Evolutionary conservation across 768 basidiomycete species (phyloP), one percentile per base, ranked within the genome.

Genomic region (Chalciporus chontae): DNA sequence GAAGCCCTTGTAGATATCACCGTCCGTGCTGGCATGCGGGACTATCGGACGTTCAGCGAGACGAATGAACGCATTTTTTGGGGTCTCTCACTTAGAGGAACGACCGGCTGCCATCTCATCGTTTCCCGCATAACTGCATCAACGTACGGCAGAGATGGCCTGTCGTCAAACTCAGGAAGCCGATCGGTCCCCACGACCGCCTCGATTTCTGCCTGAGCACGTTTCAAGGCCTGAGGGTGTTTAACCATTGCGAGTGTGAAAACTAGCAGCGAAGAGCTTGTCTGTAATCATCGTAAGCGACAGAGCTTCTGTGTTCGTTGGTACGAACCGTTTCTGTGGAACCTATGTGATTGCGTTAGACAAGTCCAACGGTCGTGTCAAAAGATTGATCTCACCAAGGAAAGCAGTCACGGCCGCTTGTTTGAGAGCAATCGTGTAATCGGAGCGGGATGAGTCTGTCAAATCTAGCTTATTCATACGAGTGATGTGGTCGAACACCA

Each of bases 1-100:
- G 50, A 75, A 77, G 13, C 73, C 70, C 19, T 67, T 58, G 51
- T 76, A 76, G 15, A 66, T 49, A 37, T 76, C 74, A 45, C 71
- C 70, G 29, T 61, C 52, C 0, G 69, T 72, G 1, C 51, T n/a
- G 9, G 52, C 42, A 42, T 70, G 69, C 3, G 65, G 58, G 21
- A 65, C 47, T 47, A 41, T 0, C 4, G 49, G 45, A 45, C 58
- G 40, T 45, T 50, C 46, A 48, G 3, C 34, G 10, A 11, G 26
- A 26, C 36, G 17, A 31, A 11, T 13, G 29, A 11, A 13, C 29
- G 29, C 2, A 10, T 11, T 18, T 10, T 8, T 3, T 10, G 24
- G 3, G 14, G n/a, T n/a, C n/a, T 36, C 37, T 14, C 13, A 53
- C 52, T 26, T 8, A 51, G 11, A 1, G 52, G 52, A 6, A 2